Conservation (phyloP, 2,329 filamentous ascomycete genomes). For the Lachnellula subtilissima region DNA sequence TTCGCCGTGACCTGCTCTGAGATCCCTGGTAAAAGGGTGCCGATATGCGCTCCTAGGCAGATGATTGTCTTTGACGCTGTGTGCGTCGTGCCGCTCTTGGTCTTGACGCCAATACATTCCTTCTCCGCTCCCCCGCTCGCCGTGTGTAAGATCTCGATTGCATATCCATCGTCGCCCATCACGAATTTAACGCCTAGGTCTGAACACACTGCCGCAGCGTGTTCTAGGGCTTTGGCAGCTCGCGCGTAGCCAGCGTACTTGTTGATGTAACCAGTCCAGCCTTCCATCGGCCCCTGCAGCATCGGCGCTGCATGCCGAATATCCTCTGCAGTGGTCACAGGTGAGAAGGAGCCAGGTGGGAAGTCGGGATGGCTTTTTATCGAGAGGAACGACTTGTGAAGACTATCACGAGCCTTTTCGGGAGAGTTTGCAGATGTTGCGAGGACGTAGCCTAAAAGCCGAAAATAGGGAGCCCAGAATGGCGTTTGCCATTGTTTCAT, state of each 20-base stretch:
- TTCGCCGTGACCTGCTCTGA: constrained; percentile 49
- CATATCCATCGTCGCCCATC: constrained; percentile 35
- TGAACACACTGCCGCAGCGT: constrained; percentile 41
- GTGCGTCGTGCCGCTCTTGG: constrained; percentile 38
- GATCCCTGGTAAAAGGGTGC: constrained; percentile 41
- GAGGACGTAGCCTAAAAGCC: no score
- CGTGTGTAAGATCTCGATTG: constrained; percentile 32
- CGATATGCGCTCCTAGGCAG: constrained; percentile 44
- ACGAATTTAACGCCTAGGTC: constrained; percentile 44
- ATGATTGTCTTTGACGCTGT: constrained; percentile 42
- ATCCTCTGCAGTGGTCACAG: constrained; percentile 40
- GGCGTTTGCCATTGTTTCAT: no score
- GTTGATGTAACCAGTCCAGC: constrained; percentile 47
- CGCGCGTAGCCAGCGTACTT: constrained; percentile 49
- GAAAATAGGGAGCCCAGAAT: no score
- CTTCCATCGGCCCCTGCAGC: constrained; percentile 44
- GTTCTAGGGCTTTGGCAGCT: constrained; percentile 44
- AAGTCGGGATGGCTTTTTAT: no score
- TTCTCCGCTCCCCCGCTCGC: constrained; percentile 36
- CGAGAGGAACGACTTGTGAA: no score
- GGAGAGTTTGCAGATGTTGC: no score
- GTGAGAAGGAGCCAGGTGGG: constrained; percentile 31
- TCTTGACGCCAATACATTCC: constrained; percentile 36
- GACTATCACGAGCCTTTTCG: no score
- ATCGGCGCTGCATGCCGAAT: constrained; percentile 48